Conservation (phyloP, 345 rosid species). For the Camelina sativa region DNA sequence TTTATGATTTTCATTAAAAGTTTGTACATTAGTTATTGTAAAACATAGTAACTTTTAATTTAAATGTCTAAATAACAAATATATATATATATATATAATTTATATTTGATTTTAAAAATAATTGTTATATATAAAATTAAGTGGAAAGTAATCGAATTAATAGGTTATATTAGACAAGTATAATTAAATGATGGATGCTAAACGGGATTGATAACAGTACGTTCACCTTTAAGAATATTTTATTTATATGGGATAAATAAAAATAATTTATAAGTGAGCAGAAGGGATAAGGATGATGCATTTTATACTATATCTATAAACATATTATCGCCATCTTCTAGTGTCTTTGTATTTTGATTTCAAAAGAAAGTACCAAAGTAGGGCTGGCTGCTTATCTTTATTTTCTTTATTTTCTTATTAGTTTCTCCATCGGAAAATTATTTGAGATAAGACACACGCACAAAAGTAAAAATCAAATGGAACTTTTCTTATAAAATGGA, state of each 20-base stretch:
- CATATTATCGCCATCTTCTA: neutral
- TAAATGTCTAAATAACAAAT: no score
- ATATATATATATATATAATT: no score
- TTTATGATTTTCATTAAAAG: no score
- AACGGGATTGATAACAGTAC: no score
- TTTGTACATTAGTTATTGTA: no score
- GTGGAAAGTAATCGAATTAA: no score
- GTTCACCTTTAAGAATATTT: no score
- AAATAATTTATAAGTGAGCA: neutral
- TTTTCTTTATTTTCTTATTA: neutral
- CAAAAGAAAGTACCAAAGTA: neutral
- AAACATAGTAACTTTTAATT: no score
- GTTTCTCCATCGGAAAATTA: neutral
- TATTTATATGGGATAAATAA: neutral
- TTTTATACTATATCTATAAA: neutral
- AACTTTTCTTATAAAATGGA: constrained; percentile 18
- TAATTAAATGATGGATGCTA: no score
- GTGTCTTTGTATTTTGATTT: constrained; percentile 15
- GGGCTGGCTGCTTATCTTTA: neutral
- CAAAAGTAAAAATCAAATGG: constrained; percentile 19
- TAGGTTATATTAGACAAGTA: no score
- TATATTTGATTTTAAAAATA: no score
- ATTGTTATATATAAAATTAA: no score
- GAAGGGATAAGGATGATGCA: constrained; percentile 36
- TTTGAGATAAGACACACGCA: constrained; percentile 26